Base-by-base conservation (phyloP, 192 early-diverging fungal genomes). In the Backusella mclennaniae region DNA sequence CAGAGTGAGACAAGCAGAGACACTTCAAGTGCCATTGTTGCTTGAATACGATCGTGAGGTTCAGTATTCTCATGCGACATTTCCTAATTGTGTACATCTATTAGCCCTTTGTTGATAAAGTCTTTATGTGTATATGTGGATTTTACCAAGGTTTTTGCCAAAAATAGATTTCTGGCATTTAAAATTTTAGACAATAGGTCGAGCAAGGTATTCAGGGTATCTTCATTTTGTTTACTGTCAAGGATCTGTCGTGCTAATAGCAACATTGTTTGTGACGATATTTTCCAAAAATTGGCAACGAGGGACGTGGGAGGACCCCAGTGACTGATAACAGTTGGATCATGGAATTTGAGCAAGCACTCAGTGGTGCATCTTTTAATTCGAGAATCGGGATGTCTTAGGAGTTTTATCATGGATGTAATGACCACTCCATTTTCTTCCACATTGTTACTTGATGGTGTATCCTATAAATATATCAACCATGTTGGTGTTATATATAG, bases 201-300 rank as follows among this genome's bases (percentile, higher is more conserved):
- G 2, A 94, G 79, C 9, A 92, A 82, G 75, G 89, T 85, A 5
- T 88, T 88, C 1, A 89, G 73, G 14, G 15, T 29, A 67, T 92
- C 86, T 35, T 90, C 89, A 17, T 86, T 84, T 71, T 88, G 87
- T 77, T 86, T 87, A 49, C 84, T 84, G 56, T 95, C 92, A 29
- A 97, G 86, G 21, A 96, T 84, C 73, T 93, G 89, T 11, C 87
- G 84, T 42, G 91, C 82, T 67, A 93, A 86, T 29, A 38, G 26
- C 12, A 67, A 67, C 4, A 67, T 29, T 23, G 86, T 80, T 82
- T 86, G 78, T 7, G 81, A 84, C 66, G 82, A 53, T 3, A 92
- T 82, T 19, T 86, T 90, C 96, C 96, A 97, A 77, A 93, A 93
- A 4, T 85, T 90, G 26, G 78, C 69, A 83, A 94, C 89, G 11